Evolutionary conservation across 306 rosid species (phyloP).

Genomic region (Gleditsia sinensis): DNA sequence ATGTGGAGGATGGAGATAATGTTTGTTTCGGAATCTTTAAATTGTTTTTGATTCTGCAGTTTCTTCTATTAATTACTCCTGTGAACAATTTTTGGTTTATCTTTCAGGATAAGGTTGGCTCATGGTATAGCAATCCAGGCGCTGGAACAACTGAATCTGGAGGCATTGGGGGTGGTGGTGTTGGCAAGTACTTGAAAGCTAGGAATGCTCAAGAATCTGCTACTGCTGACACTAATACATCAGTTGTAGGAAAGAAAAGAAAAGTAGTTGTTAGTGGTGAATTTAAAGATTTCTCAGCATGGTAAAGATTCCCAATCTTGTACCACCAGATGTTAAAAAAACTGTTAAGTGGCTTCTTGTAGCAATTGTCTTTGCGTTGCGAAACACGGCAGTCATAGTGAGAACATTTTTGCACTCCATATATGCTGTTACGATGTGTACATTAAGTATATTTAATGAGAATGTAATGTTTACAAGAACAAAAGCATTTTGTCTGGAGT

Average conservation of each 20-base stretch:
- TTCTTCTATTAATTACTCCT: conserved; percentile 14
- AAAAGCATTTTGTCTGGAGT: conserved; percentile 30
- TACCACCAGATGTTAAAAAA: conserved; percentile 29
- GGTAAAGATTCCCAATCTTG: conserved; percentile 55
- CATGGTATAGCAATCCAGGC: conserved; percentile 91
- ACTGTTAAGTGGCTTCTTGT: conserved; percentile 21
- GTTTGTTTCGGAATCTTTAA: conserved; percentile 51
- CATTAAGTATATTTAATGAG: conserved; percentile 1
- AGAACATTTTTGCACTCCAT: conserved; percentile 21
- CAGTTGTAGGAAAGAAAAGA: conserved; percentile 71
- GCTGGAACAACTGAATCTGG: conserved; percentile 66
- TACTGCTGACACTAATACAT: conserved; percentile 40
- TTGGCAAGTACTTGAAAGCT: conserved; percentile 89
- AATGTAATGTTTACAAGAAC: conserved; percentile 23
- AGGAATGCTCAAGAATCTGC: conserved; percentile 56
- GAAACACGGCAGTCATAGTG: conserved; percentile 6
- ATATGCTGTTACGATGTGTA: conserved; percentile 28
- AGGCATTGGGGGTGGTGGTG: conserved; percentile 56
- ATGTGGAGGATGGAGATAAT: conserved; percentile 76
- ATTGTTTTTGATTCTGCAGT: neutral
- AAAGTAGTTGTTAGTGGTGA: conserved; percentile 56
- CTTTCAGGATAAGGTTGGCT: conserved; percentile 80
- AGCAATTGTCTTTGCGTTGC: conserved; percentile 20
- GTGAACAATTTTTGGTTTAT: neutral
- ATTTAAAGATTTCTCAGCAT: conserved; percentile 75